Percentiles rank a stretch among this genome's conserved stretches.
Conservation (phyloP, 495 filamentous ascomycete genomes). For the Aspergillus homomorphus region DNA sequence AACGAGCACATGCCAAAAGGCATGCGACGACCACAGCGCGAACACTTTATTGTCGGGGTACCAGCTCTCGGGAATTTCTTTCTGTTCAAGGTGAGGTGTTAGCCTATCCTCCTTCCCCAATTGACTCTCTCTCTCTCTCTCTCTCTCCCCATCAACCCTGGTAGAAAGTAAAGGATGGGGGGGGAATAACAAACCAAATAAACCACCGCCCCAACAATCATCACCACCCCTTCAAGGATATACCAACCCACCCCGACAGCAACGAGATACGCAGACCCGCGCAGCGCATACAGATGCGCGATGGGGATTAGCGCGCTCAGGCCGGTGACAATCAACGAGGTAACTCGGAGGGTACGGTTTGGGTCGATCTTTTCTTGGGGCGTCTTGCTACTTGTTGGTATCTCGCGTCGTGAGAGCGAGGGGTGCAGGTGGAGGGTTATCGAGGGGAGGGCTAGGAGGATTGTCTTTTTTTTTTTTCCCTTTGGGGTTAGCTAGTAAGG, state of each 20-base stretch:
- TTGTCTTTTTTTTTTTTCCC: background rate
- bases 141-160: no score
- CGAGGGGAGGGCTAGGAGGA: background rate
- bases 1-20: slow-evolving; percentile 24
- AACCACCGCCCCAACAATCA: slow-evolving; percentile 32
- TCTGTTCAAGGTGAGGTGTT: background rate
- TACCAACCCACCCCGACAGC: slow-evolving; percentile 47
- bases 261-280: slow-evolving; percentile 37
- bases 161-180: no score
- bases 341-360: slow-evolving; percentile 30
- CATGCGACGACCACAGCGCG: slow-evolving; percentile 24
- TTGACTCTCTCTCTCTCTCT: no score
- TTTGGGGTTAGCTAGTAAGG: no score
- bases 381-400: background rate
- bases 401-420: background rate
- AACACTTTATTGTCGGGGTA: slow-evolving; percentile 21
- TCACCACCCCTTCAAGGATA: slow-evolving; percentile 31
- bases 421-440: background rate
- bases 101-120: no score
- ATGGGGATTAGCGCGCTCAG: slow-evolving; percentile 48
- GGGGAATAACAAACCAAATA: slow-evolving; percentile 6
- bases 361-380: slow-evolving; percentile 9
- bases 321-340: slow-evolving; percentile 45
- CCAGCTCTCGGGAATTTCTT: slow-evolving; percentile 10
- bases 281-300: slow-evolving; percentile 41